Conservation (phyloP, 2,329 filamentous ascomycete species). For the Ceratocystis alfenasii region DNA sequence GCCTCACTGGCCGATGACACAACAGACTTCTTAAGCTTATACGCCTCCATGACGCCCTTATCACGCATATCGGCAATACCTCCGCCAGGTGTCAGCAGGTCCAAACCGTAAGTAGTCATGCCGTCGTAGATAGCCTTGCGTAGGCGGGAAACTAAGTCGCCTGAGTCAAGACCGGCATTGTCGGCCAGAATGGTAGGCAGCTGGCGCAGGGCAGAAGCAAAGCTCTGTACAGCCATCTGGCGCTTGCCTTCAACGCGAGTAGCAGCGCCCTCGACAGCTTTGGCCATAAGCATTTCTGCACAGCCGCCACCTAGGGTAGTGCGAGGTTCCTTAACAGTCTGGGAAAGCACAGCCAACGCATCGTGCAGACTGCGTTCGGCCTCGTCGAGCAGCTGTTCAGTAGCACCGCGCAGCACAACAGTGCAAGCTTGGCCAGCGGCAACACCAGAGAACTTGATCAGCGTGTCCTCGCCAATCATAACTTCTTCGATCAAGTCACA, state of each 20-base stretch:
- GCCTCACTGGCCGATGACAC: conserved; percentile 93
- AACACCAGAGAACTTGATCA: conserved; percentile 95
- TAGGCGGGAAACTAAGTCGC: conserved; percentile 80
- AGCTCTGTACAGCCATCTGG: conserved; percentile 82
- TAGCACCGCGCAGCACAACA: conserved; percentile 88
- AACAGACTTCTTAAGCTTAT: conserved; percentile 97
- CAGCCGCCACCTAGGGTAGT: conserved; percentile 92
- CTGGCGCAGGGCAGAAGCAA: conserved; percentile 79
- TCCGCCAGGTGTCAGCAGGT: conserved; percentile 78
- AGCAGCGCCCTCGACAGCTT: conserved; percentile 86
- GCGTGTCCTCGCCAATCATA: conserved; percentile 92
- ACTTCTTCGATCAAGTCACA: conserved; percentile 96
- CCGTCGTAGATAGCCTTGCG: conserved; percentile 92
- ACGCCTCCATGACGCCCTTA: conserved; percentile 88
- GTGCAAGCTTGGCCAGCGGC: conserved; percentile 91
- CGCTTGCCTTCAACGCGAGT: conserved; percentile 95
- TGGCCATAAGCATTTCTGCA: conserved; percentile 98
- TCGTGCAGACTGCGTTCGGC: conserved; percentile 93
- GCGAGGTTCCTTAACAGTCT: conserved; percentile 88
- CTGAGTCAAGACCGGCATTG: conserved; percentile 92
- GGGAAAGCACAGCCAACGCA: conserved; percentile 86
- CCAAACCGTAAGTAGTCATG: conserved; percentile 81
- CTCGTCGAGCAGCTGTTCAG: conserved; percentile 92
- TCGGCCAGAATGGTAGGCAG: conserved; percentile 93
- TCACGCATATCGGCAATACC: conserved; percentile 94